Percentiles rank a stretch among this genome's conserved stretches.
Conservation (phyloP, 1,139 yeast genomes). For the Candida smagusa region DNA sequence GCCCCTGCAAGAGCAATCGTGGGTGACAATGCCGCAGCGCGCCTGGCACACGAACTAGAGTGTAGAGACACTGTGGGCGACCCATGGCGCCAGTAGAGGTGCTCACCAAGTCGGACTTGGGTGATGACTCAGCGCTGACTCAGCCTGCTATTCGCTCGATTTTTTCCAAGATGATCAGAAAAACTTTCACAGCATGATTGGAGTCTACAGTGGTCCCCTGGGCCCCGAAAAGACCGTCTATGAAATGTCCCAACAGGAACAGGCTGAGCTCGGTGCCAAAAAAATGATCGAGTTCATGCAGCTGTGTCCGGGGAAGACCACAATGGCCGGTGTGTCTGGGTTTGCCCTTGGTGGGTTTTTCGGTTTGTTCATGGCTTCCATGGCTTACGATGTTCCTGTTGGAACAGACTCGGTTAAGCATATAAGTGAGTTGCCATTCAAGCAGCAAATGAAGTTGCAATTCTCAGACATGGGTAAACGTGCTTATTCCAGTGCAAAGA, state of each 20-base stretch:
- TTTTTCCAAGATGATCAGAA: not conserved
- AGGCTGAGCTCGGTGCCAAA: conserved; percentile 88
- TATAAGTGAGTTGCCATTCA: conserved; percentile 81
- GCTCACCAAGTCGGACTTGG: no score
- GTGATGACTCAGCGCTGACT: not conserved
- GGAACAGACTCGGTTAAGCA: conserved; percentile 54
- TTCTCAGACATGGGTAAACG: conserved; percentile 89
- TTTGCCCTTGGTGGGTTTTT: conserved; percentile 94
- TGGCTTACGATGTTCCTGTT: conserved; percentile 79
- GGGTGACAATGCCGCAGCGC: no score
- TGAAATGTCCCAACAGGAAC: conserved; percentile 88
- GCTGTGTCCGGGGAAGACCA: conserved; percentile 93
- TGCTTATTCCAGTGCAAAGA: conserved; percentile 84
- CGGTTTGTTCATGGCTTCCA: conserved; percentile 95
- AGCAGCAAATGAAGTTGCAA: conserved; percentile 89
- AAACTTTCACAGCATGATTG: conserved; percentile 15
- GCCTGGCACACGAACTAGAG: no score
- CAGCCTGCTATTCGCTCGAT: not conserved
- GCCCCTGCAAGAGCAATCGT: no score
- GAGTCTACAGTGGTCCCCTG: conserved; percentile 23
- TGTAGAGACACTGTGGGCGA: no score
- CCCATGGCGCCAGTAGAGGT: no score
- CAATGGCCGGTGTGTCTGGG: conserved; percentile 90
- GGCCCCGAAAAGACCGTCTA: conserved; percentile 41
- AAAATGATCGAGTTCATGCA: conserved; percentile 81